These are phyloP conservation scores for Alternaria brassicicola DNA, from an alignment of 2,329 filamentous ascomycete genomes.

Conservation along the genomic window DNA sequence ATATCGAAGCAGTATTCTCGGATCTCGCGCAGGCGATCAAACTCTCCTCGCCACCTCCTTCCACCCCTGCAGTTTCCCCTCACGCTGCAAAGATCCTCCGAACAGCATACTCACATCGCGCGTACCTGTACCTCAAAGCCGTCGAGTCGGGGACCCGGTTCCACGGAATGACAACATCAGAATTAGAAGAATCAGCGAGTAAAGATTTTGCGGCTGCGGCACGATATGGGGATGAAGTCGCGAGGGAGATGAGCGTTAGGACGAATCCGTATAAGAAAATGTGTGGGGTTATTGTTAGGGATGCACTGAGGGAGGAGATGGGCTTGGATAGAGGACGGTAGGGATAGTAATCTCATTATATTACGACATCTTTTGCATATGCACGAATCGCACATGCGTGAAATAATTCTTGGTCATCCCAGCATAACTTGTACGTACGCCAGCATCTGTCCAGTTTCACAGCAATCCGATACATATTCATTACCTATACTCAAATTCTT, in stretches of 20 bases:
- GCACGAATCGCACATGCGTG: too few species aligned
- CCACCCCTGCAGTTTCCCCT: constrained; percentile 61
- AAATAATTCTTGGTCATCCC: too few species aligned
- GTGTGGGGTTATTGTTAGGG: constrained; percentile 66
- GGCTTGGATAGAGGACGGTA: too few species aligned
- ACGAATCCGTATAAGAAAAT: constrained; percentile 69
- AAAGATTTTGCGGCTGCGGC: constrained; percentile 62
- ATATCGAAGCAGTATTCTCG: constrained; percentile 33
- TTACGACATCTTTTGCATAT: too few species aligned
- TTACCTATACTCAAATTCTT: too few species aligned
- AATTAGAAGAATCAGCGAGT: constrained; percentile 62
- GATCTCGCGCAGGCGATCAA: constrained; percentile 59
- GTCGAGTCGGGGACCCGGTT: constrained; percentile 46
- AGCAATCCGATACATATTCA: too few species aligned
- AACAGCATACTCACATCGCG: constrained; percentile 74
- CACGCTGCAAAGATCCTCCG: constrained; percentile 70
- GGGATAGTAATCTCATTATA: too few species aligned
- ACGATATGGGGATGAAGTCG: constrained; percentile 62
- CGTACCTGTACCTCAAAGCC: constrained; percentile 50
- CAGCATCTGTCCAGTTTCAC: too few species aligned
- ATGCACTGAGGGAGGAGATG: constrained; percentile 62
- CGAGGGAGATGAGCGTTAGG: constrained; percentile 62
- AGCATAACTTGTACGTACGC: too few species aligned
- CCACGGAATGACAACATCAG: constrained; percentile 42
- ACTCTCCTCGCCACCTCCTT: constrained; percentile 54